These are phyloP conservation scores for Plectosphaerella plurivora DNA, from an alignment of 2,329 filamentous ascomycete genomes.

Conservation along the genomic window DNA sequence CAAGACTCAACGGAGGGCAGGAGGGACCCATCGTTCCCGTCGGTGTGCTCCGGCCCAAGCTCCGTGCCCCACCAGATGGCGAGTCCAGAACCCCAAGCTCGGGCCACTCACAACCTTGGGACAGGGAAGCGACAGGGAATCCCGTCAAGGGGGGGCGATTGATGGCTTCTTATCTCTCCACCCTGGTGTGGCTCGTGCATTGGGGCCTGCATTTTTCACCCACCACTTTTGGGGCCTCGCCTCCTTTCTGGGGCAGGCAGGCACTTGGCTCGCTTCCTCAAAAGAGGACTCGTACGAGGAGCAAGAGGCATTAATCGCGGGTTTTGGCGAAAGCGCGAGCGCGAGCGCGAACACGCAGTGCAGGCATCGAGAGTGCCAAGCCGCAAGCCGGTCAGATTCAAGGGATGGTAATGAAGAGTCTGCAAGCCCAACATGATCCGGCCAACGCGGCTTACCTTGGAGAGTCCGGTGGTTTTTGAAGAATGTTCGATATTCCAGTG, in stretches of 20 bases:
- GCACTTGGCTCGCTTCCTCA: neutral
- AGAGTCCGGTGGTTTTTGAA: too few species aligned
- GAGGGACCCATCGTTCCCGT: neutral
- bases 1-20: neutral
- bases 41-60: conserved; percentile 1
- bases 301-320: neutral
- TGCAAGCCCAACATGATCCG: neutral
- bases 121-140: neutral
- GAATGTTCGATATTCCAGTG: too few species aligned
- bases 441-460: neutral
- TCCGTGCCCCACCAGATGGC: neutral
- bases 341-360: neutral
- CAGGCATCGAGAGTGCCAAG: neutral
- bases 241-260: neutral
- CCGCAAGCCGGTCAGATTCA: too few species aligned
- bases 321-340: neutral
- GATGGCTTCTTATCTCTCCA: neutral
- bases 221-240: neutral
- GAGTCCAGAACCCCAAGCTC: conserved; percentile 1
- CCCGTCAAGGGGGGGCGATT: neutral
- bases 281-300: neutral
- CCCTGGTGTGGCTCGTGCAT: neutral
- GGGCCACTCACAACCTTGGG: neutral
- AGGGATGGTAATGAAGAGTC: neutral
- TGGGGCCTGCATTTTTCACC: neutral